Percentiles rank a stretch among this genome's conserved stretches.
Evolutionary conservation across 148 eudicot species (phyloP).

Genomic region (Chenopodium album): DNA sequence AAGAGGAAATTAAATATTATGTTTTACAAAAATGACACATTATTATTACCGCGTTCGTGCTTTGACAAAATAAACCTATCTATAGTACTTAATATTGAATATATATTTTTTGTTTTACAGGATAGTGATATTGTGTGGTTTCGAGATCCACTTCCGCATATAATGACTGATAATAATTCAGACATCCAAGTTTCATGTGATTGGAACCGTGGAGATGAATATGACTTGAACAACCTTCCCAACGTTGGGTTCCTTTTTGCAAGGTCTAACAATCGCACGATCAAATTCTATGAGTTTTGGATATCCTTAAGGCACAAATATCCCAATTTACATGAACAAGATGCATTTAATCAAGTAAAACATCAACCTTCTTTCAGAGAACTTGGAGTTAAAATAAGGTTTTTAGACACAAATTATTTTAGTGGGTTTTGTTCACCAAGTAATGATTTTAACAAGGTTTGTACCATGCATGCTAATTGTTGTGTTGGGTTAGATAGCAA

Average conservation of each 20-base stretch:
- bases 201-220: not conserved
- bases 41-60: too few species aligned
- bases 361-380: conserved; percentile 9
- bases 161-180: conserved; percentile 7
- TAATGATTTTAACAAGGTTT: conserved; percentile 38
- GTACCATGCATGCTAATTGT: conserved; percentile 42
- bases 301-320: conserved; percentile 23
- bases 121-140: conserved; percentile 46
- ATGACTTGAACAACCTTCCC: conserved; percentile 21
- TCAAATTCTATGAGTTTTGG: conserved; percentile 35
- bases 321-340: conserved; percentile 37
- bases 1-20: too few species aligned
- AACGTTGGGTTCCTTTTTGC: conserved; percentile 32
- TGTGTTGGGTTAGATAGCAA: conserved; percentile 35
- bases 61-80: too few species aligned
- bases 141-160: conserved; percentile 36
- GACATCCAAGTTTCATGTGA: conserved; percentile 40
- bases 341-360: conserved; percentile 32
- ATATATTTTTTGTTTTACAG: conserved; percentile 14
- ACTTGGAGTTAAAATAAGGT: conserved; percentile 33
- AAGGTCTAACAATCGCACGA: conserved; percentile 31
- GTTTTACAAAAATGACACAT: too few species aligned
- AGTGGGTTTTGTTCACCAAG: conserved; percentile 46
- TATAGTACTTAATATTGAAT: not conserved
- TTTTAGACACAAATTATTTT: conserved; percentile 35